These are phyloP conservation scores for Primulina huaijiensis DNA, from an alignment of 257 asterid genomes.

Conservation along the genomic window DNA sequence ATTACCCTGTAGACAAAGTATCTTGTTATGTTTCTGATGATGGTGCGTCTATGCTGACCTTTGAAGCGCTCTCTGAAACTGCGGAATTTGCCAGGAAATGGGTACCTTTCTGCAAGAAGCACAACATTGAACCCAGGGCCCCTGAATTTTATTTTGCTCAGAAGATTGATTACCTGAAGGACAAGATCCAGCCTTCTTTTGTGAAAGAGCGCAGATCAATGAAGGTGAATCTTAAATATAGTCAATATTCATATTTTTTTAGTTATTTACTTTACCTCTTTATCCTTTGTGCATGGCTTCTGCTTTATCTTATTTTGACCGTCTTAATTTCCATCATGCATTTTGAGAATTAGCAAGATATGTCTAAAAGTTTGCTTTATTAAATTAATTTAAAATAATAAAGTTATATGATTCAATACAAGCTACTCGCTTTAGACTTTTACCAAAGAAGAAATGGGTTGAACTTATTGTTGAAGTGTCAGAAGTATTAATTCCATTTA, in stretches of 20 bases:
- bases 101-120: slow-evolving; percentile 56
- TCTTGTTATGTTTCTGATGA: slow-evolving; percentile 54
- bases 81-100: slow-evolving; percentile 48
- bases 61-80: slow-evolving; percentile 48
- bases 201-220: slow-evolving; percentile 51
- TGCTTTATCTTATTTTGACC: background rate
- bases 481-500: background rate
- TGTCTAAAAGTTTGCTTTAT: background rate
- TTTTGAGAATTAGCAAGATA: background rate
- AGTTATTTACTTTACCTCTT: background rate
- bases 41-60: slow-evolving; percentile 54
- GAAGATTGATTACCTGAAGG: slow-evolving; percentile 52
- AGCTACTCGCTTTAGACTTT: background rate
- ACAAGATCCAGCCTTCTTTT: slow-evolving; percentile 50
- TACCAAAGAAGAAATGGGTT: background rate
- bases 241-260: background rate
- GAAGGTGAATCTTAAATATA: slow-evolving; percentile 33
- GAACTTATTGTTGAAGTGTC: background rate
- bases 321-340: background rate
- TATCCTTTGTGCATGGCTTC: background rate
- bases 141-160: slow-evolving; percentile 54
- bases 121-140: slow-evolving; percentile 47
- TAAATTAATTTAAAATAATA: background rate
- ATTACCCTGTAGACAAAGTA: slow-evolving; percentile 51
- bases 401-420: background rate